Conservation (phyloP, 345 rosid genomes). For the Psidium friedrichsthalianum region DNA sequence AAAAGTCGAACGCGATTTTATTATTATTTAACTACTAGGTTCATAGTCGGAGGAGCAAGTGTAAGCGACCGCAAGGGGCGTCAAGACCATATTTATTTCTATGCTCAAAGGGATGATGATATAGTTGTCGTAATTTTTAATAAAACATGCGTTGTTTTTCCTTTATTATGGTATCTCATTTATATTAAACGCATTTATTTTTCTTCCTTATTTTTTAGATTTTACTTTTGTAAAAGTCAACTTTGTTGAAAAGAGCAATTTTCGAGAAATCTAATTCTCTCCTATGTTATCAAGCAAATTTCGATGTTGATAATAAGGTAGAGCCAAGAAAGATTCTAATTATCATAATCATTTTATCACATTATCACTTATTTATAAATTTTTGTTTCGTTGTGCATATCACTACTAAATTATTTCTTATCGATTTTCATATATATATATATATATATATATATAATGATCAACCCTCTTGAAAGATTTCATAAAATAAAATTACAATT, state of each 20-base stretch:
- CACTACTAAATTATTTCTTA: background rate
- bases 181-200: background rate
- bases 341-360: background rate
- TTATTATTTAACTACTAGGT: too few species aligned
- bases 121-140: background rate
- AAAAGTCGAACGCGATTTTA: too few species aligned
- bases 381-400: background rate
- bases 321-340: background rate
- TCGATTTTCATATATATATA: background rate
- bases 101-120: too few species aligned
- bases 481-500: background rate
- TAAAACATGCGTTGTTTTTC: background rate
- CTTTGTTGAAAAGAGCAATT: background rate
- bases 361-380: background rate
- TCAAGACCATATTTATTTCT: too few species aligned
- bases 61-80: too few species aligned
- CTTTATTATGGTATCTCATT: background rate
- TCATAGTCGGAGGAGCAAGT: too few species aligned
- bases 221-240: background rate
- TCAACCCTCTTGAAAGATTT: rapidly evolving
- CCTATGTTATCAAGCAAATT: too few species aligned
- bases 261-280: background rate
- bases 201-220: background rate
- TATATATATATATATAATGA: background rate
- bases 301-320: background rate